phyloP scores from a whole-genome alignment of 192 early-diverging fungal species.

The Umbelopsis sp. region DNA sequence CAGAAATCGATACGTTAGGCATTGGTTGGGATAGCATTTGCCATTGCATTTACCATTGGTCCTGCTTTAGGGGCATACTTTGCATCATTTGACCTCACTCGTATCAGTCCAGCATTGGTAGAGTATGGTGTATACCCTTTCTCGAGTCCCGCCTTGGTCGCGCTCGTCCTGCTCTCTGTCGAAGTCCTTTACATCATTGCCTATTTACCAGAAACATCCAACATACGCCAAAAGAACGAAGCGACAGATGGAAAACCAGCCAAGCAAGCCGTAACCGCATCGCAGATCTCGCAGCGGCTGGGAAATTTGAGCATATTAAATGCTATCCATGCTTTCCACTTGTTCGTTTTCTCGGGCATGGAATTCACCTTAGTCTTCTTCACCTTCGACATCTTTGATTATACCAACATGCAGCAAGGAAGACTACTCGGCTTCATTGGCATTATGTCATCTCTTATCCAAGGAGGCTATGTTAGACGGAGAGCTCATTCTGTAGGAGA shows the following conservation, averaged over 20 bases:
- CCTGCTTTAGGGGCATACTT: conserved; percentile 88
- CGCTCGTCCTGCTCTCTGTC: conserved; percentile 75
- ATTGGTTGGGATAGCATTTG: conserved; percentile 95
- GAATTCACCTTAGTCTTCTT: conserved; percentile 98
- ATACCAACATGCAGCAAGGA: conserved; percentile 88
- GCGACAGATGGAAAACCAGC: neutral
- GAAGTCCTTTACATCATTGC: conserved; percentile 81
- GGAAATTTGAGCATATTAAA: conserved; percentile 58
- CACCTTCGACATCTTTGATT: conserved; percentile 90
- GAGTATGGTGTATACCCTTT: conserved; percentile 67
- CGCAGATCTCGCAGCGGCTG: conserved; percentile 25
- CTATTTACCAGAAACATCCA: conserved; percentile 76
- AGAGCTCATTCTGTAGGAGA: conserved; percentile 66
- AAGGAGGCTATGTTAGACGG: conserved; percentile 92
- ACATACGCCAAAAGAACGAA: conserved; percentile 25
- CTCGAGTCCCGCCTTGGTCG: conserved; percentile 87
- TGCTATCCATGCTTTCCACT: conserved; percentile 79
- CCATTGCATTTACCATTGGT: conserved; percentile 93
- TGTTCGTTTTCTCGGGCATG: conserved; percentile 96
- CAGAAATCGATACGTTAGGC: conserved; percentile 51
- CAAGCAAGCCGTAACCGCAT: neutral
- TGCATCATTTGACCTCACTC: conserved; percentile 55
- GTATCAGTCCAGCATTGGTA: conserved; percentile 40
- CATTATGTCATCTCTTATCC: conserved; percentile 82
- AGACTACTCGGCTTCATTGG: conserved; percentile 86